Percentiles rank a stretch among this genome's conserved stretches.
Conservation (phyloP, 352 stramenopile species). For the Globisporangium carolinianum region DNA sequence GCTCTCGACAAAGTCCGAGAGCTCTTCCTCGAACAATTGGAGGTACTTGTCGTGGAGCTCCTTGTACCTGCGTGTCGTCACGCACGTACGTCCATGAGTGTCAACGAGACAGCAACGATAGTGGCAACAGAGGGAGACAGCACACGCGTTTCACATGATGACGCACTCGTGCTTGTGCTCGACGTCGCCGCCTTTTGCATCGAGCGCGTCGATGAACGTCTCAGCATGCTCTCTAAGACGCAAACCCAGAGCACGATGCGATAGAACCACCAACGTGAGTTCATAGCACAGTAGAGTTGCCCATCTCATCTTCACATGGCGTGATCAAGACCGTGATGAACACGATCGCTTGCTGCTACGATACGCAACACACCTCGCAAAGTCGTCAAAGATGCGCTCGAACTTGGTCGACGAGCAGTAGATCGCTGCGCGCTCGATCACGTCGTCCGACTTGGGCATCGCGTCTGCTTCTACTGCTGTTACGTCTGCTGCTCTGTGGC, state of each 20-base stretch:
- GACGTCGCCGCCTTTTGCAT: conserved; percentile 53
- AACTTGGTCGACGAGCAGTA: conserved; percentile 72
- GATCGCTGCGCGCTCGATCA: conserved; percentile 58
- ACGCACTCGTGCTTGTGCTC: conserved; percentile 71
- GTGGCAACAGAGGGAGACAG: too few relatives aligned
- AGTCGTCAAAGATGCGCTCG: conserved; percentile 70
- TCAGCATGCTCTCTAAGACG: conserved; percentile 44
- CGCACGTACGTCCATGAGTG: neutral
- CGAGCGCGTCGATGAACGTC: conserved; percentile 52
- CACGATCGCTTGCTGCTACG: neutral
- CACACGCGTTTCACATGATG: neutral
- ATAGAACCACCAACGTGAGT: neutral
- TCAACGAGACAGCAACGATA: neutral
- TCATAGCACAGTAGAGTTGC: neutral
- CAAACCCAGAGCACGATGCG: neutral
- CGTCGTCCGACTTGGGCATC: conserved; percentile 42
- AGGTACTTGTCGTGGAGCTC: conserved; percentile 70
- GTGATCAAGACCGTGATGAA: too few relatives aligned
- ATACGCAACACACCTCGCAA: conserved; percentile 32
- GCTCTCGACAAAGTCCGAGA: conserved; percentile 68
- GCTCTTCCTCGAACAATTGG: conserved; percentile 60
- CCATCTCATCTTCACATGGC: too few relatives aligned
- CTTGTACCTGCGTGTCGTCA: conserved; percentile 40
- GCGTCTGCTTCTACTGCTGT: conserved; percentile 14
- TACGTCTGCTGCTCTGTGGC: conserved; percentile 6